phyloP scores from a whole-genome alignment of 371 early-diverging fungal genomes.

The Mucor irregularis region DNA sequence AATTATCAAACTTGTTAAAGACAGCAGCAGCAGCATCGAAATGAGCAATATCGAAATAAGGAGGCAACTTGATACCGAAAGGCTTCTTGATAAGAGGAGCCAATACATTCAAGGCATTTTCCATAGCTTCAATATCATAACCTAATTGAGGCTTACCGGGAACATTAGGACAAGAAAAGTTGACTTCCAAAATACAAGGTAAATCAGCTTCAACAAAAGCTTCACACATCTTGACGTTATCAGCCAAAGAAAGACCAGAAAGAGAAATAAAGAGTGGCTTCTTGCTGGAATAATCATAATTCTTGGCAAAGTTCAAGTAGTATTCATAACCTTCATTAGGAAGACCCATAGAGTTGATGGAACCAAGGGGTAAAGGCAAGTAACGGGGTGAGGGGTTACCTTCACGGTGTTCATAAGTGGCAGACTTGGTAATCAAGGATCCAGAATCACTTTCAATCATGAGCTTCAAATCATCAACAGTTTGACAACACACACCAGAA shows the following conservation, averaged over 20 bases:
- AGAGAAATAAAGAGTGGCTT: constrained; percentile 54
- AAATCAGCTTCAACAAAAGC: constrained; percentile 42
- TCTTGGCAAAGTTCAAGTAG: constrained; percentile 46
- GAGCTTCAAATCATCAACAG: constrained; percentile 38
- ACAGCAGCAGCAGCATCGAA: constrained; percentile 46
- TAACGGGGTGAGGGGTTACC: constrained; percentile 55
- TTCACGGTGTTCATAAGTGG: constrained; percentile 40
- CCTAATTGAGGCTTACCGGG: constrained; percentile 54
- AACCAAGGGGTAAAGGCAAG: constrained; percentile 37
- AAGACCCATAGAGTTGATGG: constrained; percentile 56
- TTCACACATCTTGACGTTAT: constrained; percentile 47
- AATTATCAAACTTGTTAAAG: constrained; percentile 43
- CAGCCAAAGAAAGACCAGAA: constrained; percentile 45
- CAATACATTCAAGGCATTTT: constrained; percentile 36
- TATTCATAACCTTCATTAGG: constrained; percentile 51
- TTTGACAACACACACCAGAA: constrained; percentile 51
- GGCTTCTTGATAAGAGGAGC: constrained; percentile 51
- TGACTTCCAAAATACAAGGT: constrained; percentile 47
- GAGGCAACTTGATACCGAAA: constrained; percentile 55
- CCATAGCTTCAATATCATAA: constrained; percentile 54
- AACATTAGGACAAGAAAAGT: constrained; percentile 56
- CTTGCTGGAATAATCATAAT: constrained; percentile 34
- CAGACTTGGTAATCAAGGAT: constrained; percentile 52
- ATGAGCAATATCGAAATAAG: constrained; percentile 56
- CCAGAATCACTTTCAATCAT: constrained; percentile 47